A percentile compares a stretch with the other conserved stretches of the same genome.
Evolutionary conservation across 306 rosid genomes (phyloP).

Genomic region (Dryas alaskensis): DNA sequence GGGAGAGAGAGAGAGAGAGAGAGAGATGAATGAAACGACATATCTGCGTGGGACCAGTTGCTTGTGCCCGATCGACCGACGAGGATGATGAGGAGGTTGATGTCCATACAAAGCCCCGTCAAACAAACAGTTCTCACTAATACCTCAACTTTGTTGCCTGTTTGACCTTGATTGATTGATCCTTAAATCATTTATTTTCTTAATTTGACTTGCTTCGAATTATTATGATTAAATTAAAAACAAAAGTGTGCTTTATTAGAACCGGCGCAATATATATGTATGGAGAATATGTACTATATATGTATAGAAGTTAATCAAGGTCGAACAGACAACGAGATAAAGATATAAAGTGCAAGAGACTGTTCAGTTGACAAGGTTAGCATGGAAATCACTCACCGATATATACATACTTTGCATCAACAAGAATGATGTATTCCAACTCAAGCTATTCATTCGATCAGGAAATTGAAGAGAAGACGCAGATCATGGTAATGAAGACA

Average conservation of each 20-base stretch:
- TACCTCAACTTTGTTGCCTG: conserved; percentile 29
- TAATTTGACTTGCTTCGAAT: too few species aligned
- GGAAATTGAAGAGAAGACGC: background rate
- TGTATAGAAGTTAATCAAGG: conserved; percentile 9
- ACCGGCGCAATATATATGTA: too few species aligned
- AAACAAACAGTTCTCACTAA: conserved; percentile 29
- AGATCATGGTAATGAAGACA: background rate
- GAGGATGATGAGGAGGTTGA: conserved; percentile 2
- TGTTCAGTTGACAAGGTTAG: conserved; percentile 33
- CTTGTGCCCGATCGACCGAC: background rate
- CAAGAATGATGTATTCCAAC: background rate
- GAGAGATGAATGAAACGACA: too few species aligned
- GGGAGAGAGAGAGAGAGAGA: too few species aligned
- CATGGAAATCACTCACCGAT: conserved; percentile 25
- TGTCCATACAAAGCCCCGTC: conserved; percentile 29
- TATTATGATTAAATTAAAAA: too few species aligned
- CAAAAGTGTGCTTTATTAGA: too few species aligned
- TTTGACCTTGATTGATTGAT: conserved; percentile 13
- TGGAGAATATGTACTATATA: too few species aligned
- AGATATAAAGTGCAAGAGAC: conserved; percentile 27
- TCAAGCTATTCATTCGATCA: too few species aligned
- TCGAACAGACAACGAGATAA: conserved; percentile 48
- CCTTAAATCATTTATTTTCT: too few species aligned
- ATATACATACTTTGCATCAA: background rate
- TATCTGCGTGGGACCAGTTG: too few species aligned